Percentiles rank a stretch among this genome's conserved stretches.
Evolutionary conservation across 2,329 filamentous ascomycete genomes (phyloP).

Genomic region (Penicillium griseofulvum): DNA sequence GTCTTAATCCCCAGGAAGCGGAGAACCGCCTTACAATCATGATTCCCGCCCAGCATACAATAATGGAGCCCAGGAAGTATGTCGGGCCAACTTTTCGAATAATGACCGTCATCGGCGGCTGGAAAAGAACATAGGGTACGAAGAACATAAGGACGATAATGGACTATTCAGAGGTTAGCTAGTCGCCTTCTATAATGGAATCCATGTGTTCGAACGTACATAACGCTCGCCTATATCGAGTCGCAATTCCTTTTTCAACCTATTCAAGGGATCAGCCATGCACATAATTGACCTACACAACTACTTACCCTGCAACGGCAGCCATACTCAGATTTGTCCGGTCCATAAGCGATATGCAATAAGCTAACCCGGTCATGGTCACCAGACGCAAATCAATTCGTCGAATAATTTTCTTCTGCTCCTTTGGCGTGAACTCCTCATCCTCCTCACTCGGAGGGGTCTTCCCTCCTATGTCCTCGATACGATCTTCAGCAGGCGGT

Average conservation of each 20-base stretch:
- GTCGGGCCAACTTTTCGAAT: conserved; percentile 33
- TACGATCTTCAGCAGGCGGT: conserved; percentile 10
- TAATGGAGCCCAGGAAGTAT: conserved; percentile 27
- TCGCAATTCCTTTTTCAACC: conserved; percentile 16
- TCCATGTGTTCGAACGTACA: conserved; percentile 7
- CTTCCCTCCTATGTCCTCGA: conserved; percentile 17
- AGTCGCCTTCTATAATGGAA: neutral
- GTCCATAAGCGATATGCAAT: conserved; percentile 76
- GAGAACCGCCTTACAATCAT: conserved; percentile 25
- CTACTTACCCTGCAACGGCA: conserved; percentile 62
- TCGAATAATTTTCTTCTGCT: conserved; percentile 67
- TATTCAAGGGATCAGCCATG: conserved; percentile 13
- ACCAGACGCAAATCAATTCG: conserved; percentile 67
- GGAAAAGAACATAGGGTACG: conserved; percentile 32
- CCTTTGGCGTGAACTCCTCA: conserved; percentile 36
- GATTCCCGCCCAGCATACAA: conserved; percentile 30
- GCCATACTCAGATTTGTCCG: conserved; percentile 68
- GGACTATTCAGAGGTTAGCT: conserved; percentile 20
- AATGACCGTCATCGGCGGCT: conserved; percentile 31
- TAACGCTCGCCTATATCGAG: conserved; percentile 18
- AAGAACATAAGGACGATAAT: conserved; percentile 36
- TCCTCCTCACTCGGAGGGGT: conserved; percentile 5
- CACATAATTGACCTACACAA: no score
- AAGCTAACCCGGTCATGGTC: conserved; percentile 62
- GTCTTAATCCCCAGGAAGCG: no score